phyloP scores from a whole-genome alignment of 2,329 filamentous ascomycete species.

The Botryotinia convoluta region DNA sequence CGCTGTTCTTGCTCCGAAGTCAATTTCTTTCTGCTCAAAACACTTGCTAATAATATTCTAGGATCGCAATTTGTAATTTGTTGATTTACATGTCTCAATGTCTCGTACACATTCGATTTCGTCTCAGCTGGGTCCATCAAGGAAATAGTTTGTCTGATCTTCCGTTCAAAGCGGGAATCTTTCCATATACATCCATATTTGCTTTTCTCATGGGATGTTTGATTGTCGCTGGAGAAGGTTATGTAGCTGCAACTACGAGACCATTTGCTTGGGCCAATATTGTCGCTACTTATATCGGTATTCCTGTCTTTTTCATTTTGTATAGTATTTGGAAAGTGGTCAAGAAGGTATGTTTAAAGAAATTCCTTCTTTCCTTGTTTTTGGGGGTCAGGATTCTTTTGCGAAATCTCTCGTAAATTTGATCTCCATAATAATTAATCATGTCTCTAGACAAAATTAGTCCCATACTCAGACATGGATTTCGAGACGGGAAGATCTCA shows the following conservation, averaged over 20 bases:
- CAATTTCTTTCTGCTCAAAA: neutral
- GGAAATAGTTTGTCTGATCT: conserved; percentile 53
- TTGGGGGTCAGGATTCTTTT: neutral
- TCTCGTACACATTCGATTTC: conserved; percentile 70
- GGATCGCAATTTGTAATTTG: conserved; percentile 9
- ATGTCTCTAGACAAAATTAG: conserved; percentile 3
- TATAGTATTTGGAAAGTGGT: conserved; percentile 54
- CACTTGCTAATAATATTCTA: neutral
- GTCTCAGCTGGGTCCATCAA: conserved; percentile 58
- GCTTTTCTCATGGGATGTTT: conserved; percentile 39
- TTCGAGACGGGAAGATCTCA: conserved; percentile 3
- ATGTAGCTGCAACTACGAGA: conserved; percentile 8
- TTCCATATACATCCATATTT: conserved; percentile 59
- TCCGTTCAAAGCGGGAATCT: conserved; percentile 54
- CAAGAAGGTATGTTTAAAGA: neutral
- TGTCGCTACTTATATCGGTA: conserved; percentile 30
- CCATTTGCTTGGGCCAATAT: conserved; percentile 15
- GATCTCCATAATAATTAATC: neutral
- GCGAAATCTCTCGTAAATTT: too few relatives aligned
- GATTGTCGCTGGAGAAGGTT: conserved; percentile 1
- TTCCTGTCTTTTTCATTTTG: conserved; percentile 58
- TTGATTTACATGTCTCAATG: conserved; percentile 51
- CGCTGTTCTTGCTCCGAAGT: rapidly evolving
- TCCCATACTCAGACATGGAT: conserved; percentile 10
- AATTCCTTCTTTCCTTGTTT: neutral